Conservation (phyloP, 1,284 basidiomycete species). For the Irpex sp. region DNA sequence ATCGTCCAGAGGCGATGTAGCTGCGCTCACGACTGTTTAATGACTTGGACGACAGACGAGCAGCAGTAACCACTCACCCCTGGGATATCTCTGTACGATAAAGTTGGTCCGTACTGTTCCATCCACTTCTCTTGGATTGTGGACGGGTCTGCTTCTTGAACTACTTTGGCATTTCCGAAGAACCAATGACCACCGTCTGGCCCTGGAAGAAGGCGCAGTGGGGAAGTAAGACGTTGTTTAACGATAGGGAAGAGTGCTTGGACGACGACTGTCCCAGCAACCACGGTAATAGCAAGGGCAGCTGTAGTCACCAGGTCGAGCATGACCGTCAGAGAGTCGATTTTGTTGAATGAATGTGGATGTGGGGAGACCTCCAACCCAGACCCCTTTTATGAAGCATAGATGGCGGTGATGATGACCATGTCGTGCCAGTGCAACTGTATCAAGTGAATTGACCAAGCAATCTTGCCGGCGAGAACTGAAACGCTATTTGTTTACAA, state of each 20-base stretch:
- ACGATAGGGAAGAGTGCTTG: conserved; percentile 8
- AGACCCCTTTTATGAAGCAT: no score
- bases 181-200: conserved; percentile 46
- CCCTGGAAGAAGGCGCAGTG: conserved; percentile 45
- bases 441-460: no score
- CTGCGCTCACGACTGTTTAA: background rate
- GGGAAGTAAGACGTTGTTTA: conserved; percentile 24
- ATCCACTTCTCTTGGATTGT: conserved; percentile 52
- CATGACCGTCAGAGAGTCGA: background rate
- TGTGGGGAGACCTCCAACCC: background rate
- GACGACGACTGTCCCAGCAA: background rate
- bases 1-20: background rate
- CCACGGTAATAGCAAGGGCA: background rate
- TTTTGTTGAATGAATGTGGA: background rate
- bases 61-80: background rate
- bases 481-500: no score
- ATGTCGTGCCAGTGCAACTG: no score
- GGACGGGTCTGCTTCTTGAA: conserved; percentile 36
- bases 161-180: conserved; percentile 49
- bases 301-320: no score
- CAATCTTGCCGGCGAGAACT: no score
- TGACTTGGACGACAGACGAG: no score
- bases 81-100: background rate
- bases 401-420: no score
- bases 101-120: conserved; percentile 46